phyloP scores from a whole-genome alignment of 345 rosid species.

The Gossypium mustelinum region DNA sequence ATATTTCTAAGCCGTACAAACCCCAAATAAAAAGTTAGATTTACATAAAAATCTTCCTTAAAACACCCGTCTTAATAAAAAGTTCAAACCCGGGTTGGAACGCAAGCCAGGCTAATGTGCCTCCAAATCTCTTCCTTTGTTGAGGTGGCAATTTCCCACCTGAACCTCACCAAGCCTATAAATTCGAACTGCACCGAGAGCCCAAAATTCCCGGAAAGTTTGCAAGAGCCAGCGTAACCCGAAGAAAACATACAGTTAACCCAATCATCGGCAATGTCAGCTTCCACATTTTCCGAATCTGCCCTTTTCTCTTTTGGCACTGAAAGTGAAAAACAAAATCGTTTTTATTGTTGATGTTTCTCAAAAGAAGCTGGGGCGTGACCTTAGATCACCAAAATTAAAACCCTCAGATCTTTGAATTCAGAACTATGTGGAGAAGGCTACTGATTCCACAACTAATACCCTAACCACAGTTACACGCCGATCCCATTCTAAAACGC shows the following conservation, averaged over 20 bases:
- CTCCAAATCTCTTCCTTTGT: too few relatives aligned
- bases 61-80: too few relatives aligned
- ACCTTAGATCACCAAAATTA: constrained; percentile 33
- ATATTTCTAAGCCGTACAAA: too few relatives aligned
- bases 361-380: constrained; percentile 20
- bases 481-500: constrained; percentile 28
- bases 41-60: too few relatives aligned
- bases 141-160: too few relatives aligned
- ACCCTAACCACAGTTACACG: constrained; percentile 45
- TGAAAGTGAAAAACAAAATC: neutral
- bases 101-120: too few relatives aligned
- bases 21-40: too few relatives aligned
- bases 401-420: neutral
- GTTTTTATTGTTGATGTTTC: constrained; percentile 6
- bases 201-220: neutral
- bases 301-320: too few relatives aligned
- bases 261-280: too few relatives aligned
- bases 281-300: neutral
- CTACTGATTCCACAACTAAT: constrained; percentile 52
- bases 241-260: neutral
- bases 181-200: too few relatives aligned
- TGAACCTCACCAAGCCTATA: too few relatives aligned
- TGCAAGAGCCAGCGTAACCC: neutral
- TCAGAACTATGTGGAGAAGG: constrained; percentile 80
- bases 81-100: too few relatives aligned